Conservation (phyloP, 2,329 filamentous ascomycete genomes). For the Colletotrichum theobromicola region DNA sequence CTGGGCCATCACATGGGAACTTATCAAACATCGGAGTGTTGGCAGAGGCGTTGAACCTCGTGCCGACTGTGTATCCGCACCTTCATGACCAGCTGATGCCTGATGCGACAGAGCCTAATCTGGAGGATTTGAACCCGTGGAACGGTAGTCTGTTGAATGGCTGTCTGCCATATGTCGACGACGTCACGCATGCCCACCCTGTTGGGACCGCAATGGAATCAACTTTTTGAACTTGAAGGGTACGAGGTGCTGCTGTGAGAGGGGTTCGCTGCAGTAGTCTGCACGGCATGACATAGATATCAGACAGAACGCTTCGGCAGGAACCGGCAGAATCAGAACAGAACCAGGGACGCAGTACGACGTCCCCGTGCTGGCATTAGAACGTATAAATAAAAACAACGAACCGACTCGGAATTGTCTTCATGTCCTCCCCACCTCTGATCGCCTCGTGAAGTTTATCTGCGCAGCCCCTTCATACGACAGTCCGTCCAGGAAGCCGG, state of each 20-base stretch:
- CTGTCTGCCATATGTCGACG: too few relatives aligned
- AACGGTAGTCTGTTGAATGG: too few relatives aligned
- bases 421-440: neutral
- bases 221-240: neutral
- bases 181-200: too few relatives aligned
- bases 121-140: too few relatives aligned
- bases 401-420: neutral
- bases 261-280: neutral
- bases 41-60: neutral
- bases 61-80: too few relatives aligned
- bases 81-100: too few relatives aligned
- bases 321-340: constrained; percentile 1
- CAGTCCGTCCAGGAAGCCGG: neutral
- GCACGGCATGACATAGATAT: neutral
- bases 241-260: neutral
- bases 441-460: neutral
- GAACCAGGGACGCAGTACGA: constrained; percentile 21
- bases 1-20: neutral
- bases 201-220: too few relatives aligned
- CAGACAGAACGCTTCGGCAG: neutral
- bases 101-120: too few relatives aligned
- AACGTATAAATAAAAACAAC: constrained; percentile 16
- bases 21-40: neutral
- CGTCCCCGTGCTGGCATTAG: constrained; percentile 22
- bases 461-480: neutral